A percentile compares a stretch with the other conserved stretches of the same genome.
These are phyloP conservation scores for Dendrobium huoshanense DNA, from an alignment of 106 monocot genomes.

Conservation along the genomic window DNA sequence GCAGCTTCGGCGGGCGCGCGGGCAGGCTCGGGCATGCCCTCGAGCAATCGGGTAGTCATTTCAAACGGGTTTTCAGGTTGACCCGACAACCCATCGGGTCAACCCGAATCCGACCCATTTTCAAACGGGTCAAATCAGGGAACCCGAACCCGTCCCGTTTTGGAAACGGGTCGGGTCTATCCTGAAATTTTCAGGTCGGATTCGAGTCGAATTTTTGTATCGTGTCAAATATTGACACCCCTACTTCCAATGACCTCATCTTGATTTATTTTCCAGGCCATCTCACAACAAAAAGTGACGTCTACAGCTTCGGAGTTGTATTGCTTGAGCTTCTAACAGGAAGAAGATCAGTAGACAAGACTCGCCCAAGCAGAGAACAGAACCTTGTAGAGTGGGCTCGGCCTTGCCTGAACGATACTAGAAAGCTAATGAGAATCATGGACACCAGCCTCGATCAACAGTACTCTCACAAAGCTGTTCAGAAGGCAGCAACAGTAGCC, in stretches of 20 bases:
- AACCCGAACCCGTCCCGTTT: too few species aligned
- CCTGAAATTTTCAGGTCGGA: too few species aligned
- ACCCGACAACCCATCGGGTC: too few species aligned
- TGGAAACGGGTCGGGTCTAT: too few species aligned
- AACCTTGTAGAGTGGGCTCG: slow-evolving; percentile 80
- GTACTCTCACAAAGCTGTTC: slow-evolving; percentile 35
- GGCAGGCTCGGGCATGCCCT: too few species aligned
- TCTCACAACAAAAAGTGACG: slow-evolving; percentile 63
- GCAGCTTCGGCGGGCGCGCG: too few species aligned
- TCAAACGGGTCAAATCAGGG: too few species aligned
- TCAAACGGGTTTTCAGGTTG: too few species aligned
- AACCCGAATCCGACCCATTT: too few species aligned
- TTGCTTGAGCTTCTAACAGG: slow-evolving; percentile 68
- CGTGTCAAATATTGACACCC: too few species aligned
- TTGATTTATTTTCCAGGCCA: slow-evolving; percentile 30
- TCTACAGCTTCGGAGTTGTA: slow-evolving; percentile 77
- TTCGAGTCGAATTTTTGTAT: too few species aligned
- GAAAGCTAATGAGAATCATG: slow-evolving; percentile 42
- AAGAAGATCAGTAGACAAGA: slow-evolving; percentile 56
- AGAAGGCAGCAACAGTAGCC: slow-evolving; percentile 48
- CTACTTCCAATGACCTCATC: neutral
- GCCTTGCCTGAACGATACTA: slow-evolving; percentile 35
- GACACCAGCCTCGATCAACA: slow-evolving; percentile 57
- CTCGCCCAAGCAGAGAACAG: slow-evolving; percentile 49
- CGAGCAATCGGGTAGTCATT: too few species aligned